Evolutionary conservation across 169 alveolate genomes (phyloP).

Genomic region (Eimeria maxima): DNA sequence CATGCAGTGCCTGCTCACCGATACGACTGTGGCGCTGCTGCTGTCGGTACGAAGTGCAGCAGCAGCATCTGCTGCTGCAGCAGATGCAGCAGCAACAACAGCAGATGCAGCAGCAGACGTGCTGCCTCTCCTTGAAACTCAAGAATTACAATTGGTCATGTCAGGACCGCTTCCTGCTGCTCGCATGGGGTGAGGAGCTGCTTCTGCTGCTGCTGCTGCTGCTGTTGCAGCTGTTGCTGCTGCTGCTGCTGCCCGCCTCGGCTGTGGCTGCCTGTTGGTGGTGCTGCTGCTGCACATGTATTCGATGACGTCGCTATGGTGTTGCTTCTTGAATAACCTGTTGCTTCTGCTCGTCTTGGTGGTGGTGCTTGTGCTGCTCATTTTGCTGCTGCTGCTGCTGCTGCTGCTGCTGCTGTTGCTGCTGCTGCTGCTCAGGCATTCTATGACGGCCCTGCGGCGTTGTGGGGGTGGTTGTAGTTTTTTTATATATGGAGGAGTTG

Average conservation of each 20-base stretch:
- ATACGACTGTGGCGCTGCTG: constrained; percentile 41
- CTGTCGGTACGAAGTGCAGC: neutral
- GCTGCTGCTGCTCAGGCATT: neutral
- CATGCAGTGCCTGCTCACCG: neutral
- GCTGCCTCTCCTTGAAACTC: constrained; percentile 23
- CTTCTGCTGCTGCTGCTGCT: neutral
- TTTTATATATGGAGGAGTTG: constrained; percentile 16
- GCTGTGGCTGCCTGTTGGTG: too few relatives aligned
- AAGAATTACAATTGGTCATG: neutral
- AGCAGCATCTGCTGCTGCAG: too few relatives aligned
- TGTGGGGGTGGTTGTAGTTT: neutral
- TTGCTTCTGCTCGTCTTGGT: neutral
- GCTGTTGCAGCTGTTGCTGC: neutral
- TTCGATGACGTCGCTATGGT: neutral
- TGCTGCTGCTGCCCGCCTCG: neutral
- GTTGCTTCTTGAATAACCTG: neutral
- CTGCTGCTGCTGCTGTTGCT: too few relatives aligned
- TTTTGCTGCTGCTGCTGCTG: too few relatives aligned
- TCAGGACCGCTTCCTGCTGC: constrained; percentile 33
- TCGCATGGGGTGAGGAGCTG: neutral
- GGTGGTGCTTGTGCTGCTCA: too few relatives aligned
- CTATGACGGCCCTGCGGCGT: constrained; percentile 52
- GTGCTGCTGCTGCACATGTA: neutral
- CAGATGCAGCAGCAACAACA: neutral
- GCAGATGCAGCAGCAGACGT: neutral